Conservation (phyloP, 1,284 basidiomycete genomes). For the Cutaneotrichosporon dermatis region DNA sequence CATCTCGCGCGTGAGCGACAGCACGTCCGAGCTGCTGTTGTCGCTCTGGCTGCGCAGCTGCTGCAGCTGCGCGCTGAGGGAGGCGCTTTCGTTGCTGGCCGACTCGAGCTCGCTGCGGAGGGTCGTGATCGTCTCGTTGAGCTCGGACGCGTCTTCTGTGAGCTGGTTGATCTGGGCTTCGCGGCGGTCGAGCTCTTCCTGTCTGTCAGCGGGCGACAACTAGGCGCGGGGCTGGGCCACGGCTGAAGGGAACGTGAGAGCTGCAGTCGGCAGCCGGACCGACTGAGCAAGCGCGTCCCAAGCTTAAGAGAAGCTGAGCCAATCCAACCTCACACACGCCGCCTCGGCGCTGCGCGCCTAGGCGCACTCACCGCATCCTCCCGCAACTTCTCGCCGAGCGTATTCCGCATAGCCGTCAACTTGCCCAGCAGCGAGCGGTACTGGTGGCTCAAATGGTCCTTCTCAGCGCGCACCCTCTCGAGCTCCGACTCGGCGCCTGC, state of each 20-base stretch:
- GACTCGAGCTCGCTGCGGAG: constrained; percentile 71
- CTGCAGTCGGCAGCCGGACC: no score
- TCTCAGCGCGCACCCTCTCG: constrained; percentile 60
- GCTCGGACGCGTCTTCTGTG: constrained; percentile 67
- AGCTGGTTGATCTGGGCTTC: constrained; percentile 74
- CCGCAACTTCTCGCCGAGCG: constrained; percentile 87
- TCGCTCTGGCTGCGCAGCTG: constrained; percentile 50
- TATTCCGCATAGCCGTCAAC: constrained; percentile 86
- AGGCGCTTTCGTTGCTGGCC: constrained; percentile 68
- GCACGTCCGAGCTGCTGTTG: constrained; percentile 62
- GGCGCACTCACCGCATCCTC: constrained; percentile 74
- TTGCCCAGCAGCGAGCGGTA: constrained; percentile 83
- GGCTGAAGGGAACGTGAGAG: no score
- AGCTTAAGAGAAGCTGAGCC: not conserved
- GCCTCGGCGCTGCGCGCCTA: not conserved
- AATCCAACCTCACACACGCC: not conserved
- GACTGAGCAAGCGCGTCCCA: no score
- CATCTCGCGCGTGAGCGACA: constrained; percentile 71
- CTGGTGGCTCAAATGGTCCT: constrained; percentile 75
- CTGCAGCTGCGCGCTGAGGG: constrained; percentile 64
- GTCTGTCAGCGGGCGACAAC: constrained; percentile 21
- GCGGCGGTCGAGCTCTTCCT: constrained; percentile 93
- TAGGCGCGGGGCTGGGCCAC: no score
- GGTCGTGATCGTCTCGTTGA: constrained; percentile 64
- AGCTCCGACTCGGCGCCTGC: constrained; percentile 43